These are phyloP conservation scores for Porpolomopsis calyptriformis DNA, from an alignment of 768 basidiomycete species.

Conservation along the genomic window DNA sequence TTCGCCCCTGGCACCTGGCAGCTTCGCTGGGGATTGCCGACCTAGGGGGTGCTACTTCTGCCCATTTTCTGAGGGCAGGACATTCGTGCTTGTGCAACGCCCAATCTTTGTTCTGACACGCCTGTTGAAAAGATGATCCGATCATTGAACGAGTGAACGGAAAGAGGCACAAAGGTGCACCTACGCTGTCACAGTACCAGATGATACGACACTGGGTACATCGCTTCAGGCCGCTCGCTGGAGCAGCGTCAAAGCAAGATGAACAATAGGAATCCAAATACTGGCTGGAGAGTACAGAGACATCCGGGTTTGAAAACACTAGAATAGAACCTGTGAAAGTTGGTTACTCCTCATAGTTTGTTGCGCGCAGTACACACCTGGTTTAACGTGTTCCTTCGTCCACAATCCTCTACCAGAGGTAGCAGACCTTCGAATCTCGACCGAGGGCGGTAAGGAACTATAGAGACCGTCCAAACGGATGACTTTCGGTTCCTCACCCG, in stretches of 20 bases:
- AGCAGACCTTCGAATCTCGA: conserved; percentile 29
- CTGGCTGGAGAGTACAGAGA: conserved; percentile 52
- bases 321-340: conserved; percentile 43
- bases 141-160: background rate
- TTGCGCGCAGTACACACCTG: conserved; percentile 24
- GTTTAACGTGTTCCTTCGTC: conserved; percentile 22
- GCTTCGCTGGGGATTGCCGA: conserved; percentile 61
- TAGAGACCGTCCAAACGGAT: conserved; percentile 14
- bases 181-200: conserved; percentile 67
- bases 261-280: conserved; percentile 60
- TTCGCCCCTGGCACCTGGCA: conserved; percentile 65
- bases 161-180: conserved; percentile 16
- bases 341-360: background rate
- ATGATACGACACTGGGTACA: conserved; percentile 65
- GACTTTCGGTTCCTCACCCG: background rate
- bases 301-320: conserved; percentile 47
- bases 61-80: conserved; percentile 50
- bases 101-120: conserved; percentile 72
- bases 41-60: conserved; percentile 33
- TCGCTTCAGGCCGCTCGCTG: conserved; percentile 38
- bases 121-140: conserved; percentile 26
- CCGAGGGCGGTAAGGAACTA: conserved; percentile 24
- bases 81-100: conserved; percentile 71
- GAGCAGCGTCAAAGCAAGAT: conserved; percentile 41
- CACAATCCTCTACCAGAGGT: conserved; percentile 39